phyloP scores from a whole-genome alignment of 371 early-diverging fungal genomes.

The Circinella umbellata region DNA sequence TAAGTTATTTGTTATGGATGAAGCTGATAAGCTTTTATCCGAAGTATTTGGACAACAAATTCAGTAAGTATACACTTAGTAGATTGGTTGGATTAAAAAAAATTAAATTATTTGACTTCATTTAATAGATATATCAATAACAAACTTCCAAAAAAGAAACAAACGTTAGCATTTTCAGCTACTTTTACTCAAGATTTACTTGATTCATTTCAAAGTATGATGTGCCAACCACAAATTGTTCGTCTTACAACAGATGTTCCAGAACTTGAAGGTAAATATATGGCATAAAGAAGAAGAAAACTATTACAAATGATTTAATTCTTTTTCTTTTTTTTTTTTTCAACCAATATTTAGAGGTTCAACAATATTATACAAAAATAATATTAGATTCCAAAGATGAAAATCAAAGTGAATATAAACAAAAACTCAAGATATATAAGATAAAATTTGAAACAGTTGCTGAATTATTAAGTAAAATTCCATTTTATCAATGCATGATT shows the following conservation, averaged over 20 bases:
- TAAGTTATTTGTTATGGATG: constrained; percentile 90
- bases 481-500: constrained; percentile 71
- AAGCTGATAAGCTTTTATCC: constrained; percentile 92
- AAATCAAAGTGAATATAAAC: constrained; percentile 15
- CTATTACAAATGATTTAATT: too few species aligned
- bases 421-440: constrained; percentile 40
- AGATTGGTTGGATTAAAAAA: neutral
- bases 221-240: constrained; percentile 58
- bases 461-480: constrained; percentile 51
- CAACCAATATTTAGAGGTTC: constrained; percentile 54
- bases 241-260: constrained; percentile 65
- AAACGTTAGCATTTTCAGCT: constrained; percentile 67
- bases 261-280: constrained; percentile 53
- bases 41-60: constrained; percentile 48
- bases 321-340: too few species aligned
- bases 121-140: constrained; percentile 28
- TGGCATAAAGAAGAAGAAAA: neutral
- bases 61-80: constrained; percentile 18
- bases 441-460: constrained; percentile 58
- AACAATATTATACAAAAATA: constrained; percentile 57
- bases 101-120: neutral
- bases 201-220: constrained; percentile 34
- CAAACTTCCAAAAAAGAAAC: constrained; percentile 44
- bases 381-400: constrained; percentile 4
- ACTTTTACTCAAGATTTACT: constrained; percentile 62